Conservation (phyloP, 2,329 filamentous ascomycete species). For the Rosellinia necatrix region DNA sequence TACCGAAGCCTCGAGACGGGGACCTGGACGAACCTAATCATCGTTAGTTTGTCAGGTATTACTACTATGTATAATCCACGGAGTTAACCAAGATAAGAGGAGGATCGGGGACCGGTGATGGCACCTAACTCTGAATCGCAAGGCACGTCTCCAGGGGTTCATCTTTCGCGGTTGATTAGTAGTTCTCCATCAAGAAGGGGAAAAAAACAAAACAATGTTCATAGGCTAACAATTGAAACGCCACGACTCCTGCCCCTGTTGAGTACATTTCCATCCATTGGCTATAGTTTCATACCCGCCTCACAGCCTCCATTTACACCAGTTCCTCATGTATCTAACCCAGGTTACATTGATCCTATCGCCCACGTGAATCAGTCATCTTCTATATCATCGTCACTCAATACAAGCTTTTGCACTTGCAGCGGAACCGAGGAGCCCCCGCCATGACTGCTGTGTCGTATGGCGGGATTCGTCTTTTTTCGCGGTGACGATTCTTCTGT, state of each 20-base stretch:
- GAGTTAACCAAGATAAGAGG: not conserved
- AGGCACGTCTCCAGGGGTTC: too few species aligned
- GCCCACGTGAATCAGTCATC: conserved; percentile 52
- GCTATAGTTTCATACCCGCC: not conserved
- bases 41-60: too few species aligned
- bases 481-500: conserved; percentile 57
- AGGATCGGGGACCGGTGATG: too few species aligned
- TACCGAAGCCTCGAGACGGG: too few species aligned
- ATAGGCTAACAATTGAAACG: not conserved
- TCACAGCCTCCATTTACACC: not conserved
- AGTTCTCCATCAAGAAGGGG: too few species aligned
- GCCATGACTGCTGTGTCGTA: conserved; percentile 44
- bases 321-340: not conserved
- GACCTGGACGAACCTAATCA: too few species aligned
- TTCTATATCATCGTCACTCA: conserved; percentile 86
- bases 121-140: too few species aligned
- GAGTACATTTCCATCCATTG: not conserved
- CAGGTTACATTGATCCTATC: conserved; percentile 6
- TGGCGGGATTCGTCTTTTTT: conserved; percentile 48
- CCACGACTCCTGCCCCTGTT: not conserved
- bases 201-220: not conserved
- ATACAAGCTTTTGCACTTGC: conserved; percentile 66
- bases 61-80: not conserved
- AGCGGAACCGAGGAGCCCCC: conserved; percentile 33
- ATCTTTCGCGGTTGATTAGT: not conserved